Conservation (phyloP, 2,329 filamentous ascomycete species). For the Albifimbria verrucaria region DNA sequence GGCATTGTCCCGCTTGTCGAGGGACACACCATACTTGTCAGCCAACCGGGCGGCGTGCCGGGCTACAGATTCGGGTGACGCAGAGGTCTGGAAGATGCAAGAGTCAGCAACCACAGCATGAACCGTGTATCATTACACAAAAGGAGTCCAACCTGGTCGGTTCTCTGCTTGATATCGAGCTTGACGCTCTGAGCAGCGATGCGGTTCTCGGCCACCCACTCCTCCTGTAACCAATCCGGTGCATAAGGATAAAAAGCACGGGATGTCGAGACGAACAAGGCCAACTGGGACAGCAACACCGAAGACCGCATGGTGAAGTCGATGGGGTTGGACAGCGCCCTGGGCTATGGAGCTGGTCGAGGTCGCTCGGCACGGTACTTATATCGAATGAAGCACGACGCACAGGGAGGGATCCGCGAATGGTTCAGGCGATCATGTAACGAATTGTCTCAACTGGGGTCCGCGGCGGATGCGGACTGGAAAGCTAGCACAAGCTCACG, state of each 20-base stretch:
- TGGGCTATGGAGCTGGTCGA: neutral
- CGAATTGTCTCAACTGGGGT: constrained; percentile 1
- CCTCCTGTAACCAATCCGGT: constrained; percentile 31
- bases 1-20: constrained; percentile 39
- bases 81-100: constrained; percentile 22
- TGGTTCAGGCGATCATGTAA: neutral
- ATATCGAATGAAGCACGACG: neutral
- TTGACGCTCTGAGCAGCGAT: constrained; percentile 25
- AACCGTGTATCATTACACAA: neutral
- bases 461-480: neutral
- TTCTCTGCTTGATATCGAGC: constrained; percentile 39
- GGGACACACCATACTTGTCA: constrained; percentile 31
- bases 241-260: constrained; percentile 47
- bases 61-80: constrained; percentile 31
- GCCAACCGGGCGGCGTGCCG: constrained; percentile 34
- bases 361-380: neutral
- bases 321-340: constrained; percentile 6
- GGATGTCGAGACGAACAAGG: constrained; percentile 42
- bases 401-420: neutral
- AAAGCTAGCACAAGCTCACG: neutral
- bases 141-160: constrained; percentile 26
- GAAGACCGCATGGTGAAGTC: constrained; percentile 37
- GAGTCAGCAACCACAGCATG: neutral
- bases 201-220: constrained; percentile 20
- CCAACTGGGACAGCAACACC: constrained; percentile 40